Conservation (phyloP, 169 alveolate species). For the Cryptosporidium sp. region DNA sequence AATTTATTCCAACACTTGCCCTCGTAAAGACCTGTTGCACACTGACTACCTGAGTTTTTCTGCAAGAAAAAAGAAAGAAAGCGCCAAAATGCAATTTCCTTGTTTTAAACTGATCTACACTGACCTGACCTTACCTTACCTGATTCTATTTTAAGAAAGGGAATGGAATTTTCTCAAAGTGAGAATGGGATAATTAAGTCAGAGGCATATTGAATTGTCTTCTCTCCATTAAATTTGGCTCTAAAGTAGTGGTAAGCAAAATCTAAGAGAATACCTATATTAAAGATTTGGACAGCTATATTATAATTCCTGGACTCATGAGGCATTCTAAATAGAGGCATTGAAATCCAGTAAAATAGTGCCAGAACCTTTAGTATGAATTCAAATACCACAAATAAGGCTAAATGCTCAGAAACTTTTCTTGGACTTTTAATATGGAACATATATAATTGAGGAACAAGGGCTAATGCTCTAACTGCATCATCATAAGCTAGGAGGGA, state of each 20-base stretch:
- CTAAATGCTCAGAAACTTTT: slow-evolving; percentile 78
- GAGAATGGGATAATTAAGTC: slow-evolving; percentile 69
- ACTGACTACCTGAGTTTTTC: slow-evolving; percentile 2
- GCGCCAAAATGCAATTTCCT: background rate
- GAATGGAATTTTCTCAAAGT: background rate
- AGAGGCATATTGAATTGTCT: slow-evolving; percentile 64
- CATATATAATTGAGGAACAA: slow-evolving; percentile 81
- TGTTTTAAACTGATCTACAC: background rate
- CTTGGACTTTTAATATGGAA: slow-evolving; percentile 80
- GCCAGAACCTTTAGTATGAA: slow-evolving; percentile 78
- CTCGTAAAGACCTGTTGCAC: background rate
- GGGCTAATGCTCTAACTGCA: slow-evolving; percentile 81
- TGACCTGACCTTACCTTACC: background rate
- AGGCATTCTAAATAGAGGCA: slow-evolving; percentile 71
- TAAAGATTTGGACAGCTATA: slow-evolving; percentile 77
- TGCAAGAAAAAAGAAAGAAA: background rate
- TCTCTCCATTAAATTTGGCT: slow-evolving; percentile 79
- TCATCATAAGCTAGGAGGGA: slow-evolving; percentile 78
- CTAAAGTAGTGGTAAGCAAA: slow-evolving; percentile 80
- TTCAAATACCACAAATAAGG: slow-evolving; percentile 78
- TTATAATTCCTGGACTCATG: slow-evolving; percentile 78
- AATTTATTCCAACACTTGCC: background rate
- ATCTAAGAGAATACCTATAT: slow-evolving; percentile 78
- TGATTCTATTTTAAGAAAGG: background rate
- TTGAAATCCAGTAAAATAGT: slow-evolving; percentile 79